Conservation (phyloP, 2,329 filamentous ascomycete genomes). For the Fusarium nelsonii region DNA sequence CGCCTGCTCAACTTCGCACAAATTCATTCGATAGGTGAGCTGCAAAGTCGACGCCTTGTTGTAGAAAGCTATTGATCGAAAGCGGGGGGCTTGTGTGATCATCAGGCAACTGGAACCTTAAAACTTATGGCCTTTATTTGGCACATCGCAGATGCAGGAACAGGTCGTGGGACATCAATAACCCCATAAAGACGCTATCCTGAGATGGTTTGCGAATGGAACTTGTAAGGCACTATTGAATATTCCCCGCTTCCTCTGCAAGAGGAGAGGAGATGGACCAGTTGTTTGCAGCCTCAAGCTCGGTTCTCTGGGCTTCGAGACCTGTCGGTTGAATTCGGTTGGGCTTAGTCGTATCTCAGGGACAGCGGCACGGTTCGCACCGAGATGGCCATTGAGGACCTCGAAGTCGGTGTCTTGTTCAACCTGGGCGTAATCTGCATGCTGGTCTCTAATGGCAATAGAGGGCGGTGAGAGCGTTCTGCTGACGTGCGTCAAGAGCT, state of each 20-base stretch:
- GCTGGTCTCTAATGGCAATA: constrained; percentile 14
- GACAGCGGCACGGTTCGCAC: constrained; percentile 29
- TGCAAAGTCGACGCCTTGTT: constrained; percentile 9
- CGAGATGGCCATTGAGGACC: constrained; percentile 10
- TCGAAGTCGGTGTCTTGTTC: constrained; percentile 11
- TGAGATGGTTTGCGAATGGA: constrained; percentile 1
- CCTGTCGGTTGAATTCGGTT: constrained; percentile 4
- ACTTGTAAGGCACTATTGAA: neutral
- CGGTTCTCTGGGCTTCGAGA: constrained; percentile 18
- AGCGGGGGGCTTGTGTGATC: constrained; percentile 28
- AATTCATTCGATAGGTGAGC: constrained; percentile 8
- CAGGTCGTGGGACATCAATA: constrained; percentile 19
- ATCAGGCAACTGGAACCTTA: constrained; percentile 30
- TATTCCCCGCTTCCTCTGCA: constrained; percentile 10
- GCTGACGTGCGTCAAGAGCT: constrained; percentile 34
- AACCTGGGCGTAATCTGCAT: constrained; percentile 26
- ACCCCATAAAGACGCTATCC: constrained; percentile 27
- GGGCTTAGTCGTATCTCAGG: constrained; percentile 20
- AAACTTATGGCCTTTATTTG: constrained; percentile 27
- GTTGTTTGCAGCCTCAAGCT: constrained; percentile 1
- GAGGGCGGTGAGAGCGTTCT: constrained; percentile 39
- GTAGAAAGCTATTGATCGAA: constrained; percentile 20
- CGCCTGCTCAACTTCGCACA: constrained; percentile 16
- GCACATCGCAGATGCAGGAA: constrained; percentile 40
- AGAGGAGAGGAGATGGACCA: too few species aligned